A percentile compares a stretch with the other conserved stretches of the same genome.
Conservation (phyloP, 1,284 basidiomycete species). For the Neonothopanus nambi region DNA sequence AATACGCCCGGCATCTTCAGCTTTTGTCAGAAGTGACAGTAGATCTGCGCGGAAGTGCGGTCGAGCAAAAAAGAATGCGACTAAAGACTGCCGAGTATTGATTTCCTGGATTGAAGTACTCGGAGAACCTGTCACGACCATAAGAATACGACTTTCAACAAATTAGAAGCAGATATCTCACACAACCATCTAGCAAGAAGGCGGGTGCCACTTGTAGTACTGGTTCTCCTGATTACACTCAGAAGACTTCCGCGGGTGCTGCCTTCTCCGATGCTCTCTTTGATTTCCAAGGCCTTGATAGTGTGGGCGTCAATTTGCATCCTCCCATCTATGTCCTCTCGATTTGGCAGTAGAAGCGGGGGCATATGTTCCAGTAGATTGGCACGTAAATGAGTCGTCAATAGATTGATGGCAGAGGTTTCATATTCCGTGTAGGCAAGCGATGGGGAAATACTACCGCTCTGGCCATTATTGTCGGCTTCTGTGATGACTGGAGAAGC, state of each 20-base stretch:
- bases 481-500: constrained; percentile 18
- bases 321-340: constrained; percentile 54
- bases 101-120: constrained; percentile 79
- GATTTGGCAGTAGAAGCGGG: constrained; percentile 55
- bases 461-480: constrained; percentile 17
- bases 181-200: constrained; percentile 77
- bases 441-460: constrained; percentile 13
- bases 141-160: constrained; percentile 7
- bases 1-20: constrained; percentile 77
- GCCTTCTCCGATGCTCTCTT: constrained; percentile 76
- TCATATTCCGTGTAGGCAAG: constrained; percentile 43
- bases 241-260: constrained; percentile 76
- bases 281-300: constrained; percentile 86
- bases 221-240: constrained; percentile 76
- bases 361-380: constrained; percentile 85
- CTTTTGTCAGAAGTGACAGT: constrained; percentile 51
- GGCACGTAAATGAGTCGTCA: constrained; percentile 69
- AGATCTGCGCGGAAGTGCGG: constrained; percentile 74
- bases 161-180: constrained; percentile 29
- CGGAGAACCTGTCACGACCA: constrained; percentile 65
- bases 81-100: constrained; percentile 73
- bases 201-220: constrained; percentile 80
- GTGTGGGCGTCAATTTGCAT: constrained; percentile 94
- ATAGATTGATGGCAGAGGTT: constrained; percentile 59
- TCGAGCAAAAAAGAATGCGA: constrained; percentile 71